Evolutionary conservation across 345 rosid genomes (phyloP), one percentile per base, ranked within the genome.

Genomic region (Kandelia obovata): DNA sequence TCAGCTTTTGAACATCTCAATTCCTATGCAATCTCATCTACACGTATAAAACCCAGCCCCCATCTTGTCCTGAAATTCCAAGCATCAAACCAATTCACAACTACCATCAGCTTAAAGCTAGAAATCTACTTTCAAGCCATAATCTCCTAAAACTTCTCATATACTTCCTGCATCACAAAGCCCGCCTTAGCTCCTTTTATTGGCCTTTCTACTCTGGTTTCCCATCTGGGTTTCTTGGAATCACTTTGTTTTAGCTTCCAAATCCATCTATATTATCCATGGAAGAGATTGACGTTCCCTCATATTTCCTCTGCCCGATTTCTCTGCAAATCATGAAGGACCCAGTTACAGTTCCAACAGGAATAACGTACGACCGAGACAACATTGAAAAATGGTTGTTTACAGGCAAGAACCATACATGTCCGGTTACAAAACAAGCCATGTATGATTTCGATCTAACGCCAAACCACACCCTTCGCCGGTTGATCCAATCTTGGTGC

Each of bases 401-500:
- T 58, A 63, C 87, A 0, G 69, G 81, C 52, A 88, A 86, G 62
- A 84, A 83, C 61, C 75, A 62, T 16, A 76, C 82, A 1, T 90
- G 96, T 70, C 92, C 96, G 1, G 83, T 89, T 43, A 89, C 98
- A 8, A 94, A 88, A 71, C 96, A 84, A 65, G 79, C 69, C 62
- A 68, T 94, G 1, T 60, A 77, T 5, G 84, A 80, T 43, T 67
- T 77, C 23, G 98, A 43, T 43, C 78, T 91, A 11, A 93, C 96
- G 0, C 98, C 98, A 2, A 93, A 93, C 79, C 90, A 89, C 73
- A 94, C 95, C 53, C 85, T 94, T 26, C 90, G 94, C 9, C 87
- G 98, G 16, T 76, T 94, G 52, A 84, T 94, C 62, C 98, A 94
- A 73, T 85, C 97, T 17, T 94, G 98, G 98, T 94, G 98, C 72